Percentiles rank a stretch among this genome's conserved stretches.
Evolutionary conservation across 1,284 basidiomycete species (phyloP).

Genomic region (Schizopora paradoxa): DNA sequence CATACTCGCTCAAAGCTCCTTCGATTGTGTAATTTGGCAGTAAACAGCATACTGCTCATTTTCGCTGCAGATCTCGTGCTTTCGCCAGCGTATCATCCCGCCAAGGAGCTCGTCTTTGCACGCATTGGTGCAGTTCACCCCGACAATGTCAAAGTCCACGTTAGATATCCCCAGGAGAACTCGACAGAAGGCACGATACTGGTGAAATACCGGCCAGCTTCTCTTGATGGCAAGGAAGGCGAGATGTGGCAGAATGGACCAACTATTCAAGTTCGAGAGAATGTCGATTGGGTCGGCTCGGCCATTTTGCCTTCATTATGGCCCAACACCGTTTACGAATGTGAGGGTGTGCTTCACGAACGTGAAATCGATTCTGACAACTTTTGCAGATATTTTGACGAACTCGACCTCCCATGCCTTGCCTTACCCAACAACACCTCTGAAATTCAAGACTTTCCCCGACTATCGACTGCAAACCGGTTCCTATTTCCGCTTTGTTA

Average conservation of each 20-base stretch:
- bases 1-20: conserved; percentile 37
- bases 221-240: conserved; percentile 24
- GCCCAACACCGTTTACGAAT: conserved; percentile 72
- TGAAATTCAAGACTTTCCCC: conserved; percentile 64
- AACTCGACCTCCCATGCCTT: conserved; percentile 28
- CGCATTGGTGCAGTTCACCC: conserved; percentile 66
- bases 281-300: conserved; percentile 63
- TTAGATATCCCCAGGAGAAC: conserved; percentile 47
- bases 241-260: conserved; percentile 52
- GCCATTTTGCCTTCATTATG: conserved; percentile 54
- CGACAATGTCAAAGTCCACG: conserved; percentile 54
- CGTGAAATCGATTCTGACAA: no score
- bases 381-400: neutral
- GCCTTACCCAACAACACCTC: conserved; percentile 46
- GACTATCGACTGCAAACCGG: conserved; percentile 51
- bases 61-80: conserved; percentile 46
- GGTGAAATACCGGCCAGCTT: conserved; percentile 41
- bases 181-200: conserved; percentile 31
- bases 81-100: conserved; percentile 48
- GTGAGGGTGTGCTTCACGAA: conserved; percentile 41
- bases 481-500: conserved; percentile 59
- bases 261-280: conserved; percentile 36
- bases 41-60: conserved; percentile 50
- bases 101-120: conserved; percentile 52
- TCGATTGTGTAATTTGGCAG: conserved; percentile 35